Evolutionary conservation across 345 rosid species (phyloP), one percentile per base, ranked within the genome.

Genomic region (Eucalyptus brandiana): DNA sequence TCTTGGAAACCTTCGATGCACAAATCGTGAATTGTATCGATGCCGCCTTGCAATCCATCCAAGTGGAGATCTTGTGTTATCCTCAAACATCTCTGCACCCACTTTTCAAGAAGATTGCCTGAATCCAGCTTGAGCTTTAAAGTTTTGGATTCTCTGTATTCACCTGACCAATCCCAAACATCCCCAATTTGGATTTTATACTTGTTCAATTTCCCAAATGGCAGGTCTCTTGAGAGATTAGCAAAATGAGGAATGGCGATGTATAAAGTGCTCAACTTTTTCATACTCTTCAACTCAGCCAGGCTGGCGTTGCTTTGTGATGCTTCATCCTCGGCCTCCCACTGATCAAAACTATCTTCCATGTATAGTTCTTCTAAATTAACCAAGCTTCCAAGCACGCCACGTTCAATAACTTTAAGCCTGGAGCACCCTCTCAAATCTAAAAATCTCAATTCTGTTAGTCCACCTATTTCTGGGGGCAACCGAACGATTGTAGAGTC

Each of bases 341-440:
- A 69, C 2, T 9, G 13, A 69, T 34, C 14, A 34, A 69, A 69
- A 9, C 80, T 5, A 0, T 69, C 2, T 5, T 5, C 26, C 26
- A 69, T 34, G 1, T 9, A 0, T 1, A 69, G 1, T 9, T 18
- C 44, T 69, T 69, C 44, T 3, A 69, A 18, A 17, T 34, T 34
- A 34, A 9, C 26, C 80, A 69, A 69, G 7, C 44, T 34, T 69
- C 7, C 80, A 5, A 69, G 44, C 44, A 34, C 3, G 1, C 44
- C 44, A 5, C 8, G 44, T 18, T 34, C 24, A 1, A 69, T 69
- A 17, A 69, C 4, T 18, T 9, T 18, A 7, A 69, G 42, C 24
- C 0, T 0, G 4, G 4, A 0, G 4, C 80, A 69, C 4, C 4
- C 0, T 5, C 0, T 9, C 44, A 69, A 18, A 14, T 18, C 7